Base-by-base conservation (phyloP, 768 basidiomycete genomes). In the Lactarius hengduanensis region DNA sequence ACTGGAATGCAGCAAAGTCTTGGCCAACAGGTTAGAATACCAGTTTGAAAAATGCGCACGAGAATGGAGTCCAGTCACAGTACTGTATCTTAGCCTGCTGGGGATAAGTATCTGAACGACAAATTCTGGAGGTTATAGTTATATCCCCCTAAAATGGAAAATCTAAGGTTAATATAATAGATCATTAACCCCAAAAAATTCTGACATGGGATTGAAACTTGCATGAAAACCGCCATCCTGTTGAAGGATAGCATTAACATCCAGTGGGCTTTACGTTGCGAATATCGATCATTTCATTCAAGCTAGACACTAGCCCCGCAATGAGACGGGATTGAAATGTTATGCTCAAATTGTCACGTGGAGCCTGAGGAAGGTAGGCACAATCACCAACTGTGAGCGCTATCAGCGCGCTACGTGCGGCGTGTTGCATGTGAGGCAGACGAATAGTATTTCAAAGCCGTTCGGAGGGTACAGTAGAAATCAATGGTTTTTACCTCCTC, bases 281-380 rank as follows among this genome's bases (percentile, higher is more conserved):
- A 16, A 28, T 53, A 26, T 53, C 50, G 15, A 26, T 53, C 26
- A 53, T 53, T 53, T 26, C 50, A 28, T 26, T 15, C 43, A 13
- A 53, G 13, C 13, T 53, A 5, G 50, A 53, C 50, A 53, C 41
- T 41, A 41, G 41, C 41, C 16, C 16, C 40, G 5, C 40, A 41
- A 40, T 6, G 40, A 41, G 5, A 41, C 40, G 15, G 41, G 50
- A 15, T 53, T 53, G 50, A 10, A 53, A 77, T 74, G 74, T 72
- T 38, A 77, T 74, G 26, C 78, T 79, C 81, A 83, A 82, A 38
- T 26, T 28, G 41, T 63, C 53, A 38, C 66, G 30, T 36, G 55
- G 18, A 36, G 28, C 55, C 2, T 22, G 20, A n/a, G 16, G 18
- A 16, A 34, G 13, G 55, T 5, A 30, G 32, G 54, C 8, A 63